These are phyloP conservation scores for Pichia sp. DNA, from an alignment of 1,139 yeast species.

Conservation along the genomic window DNA sequence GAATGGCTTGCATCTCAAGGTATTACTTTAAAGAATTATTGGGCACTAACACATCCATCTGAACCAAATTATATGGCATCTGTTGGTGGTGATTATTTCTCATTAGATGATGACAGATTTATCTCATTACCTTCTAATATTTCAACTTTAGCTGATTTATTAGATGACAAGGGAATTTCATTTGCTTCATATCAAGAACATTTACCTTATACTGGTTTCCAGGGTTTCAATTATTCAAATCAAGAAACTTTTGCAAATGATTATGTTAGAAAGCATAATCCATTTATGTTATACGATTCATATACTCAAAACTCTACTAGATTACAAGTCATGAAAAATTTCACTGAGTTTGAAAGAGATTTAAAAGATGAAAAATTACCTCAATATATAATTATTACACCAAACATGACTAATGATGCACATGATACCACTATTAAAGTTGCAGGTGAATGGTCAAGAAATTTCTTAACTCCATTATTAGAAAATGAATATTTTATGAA, in stretches of 20 bases:
- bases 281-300: slow-evolving; percentile 36
- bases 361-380: slow-evolving; percentile 35
- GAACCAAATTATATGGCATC: slow-evolving; percentile 46
- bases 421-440: slow-evolving; percentile 39
- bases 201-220: slow-evolving; percentile 42
- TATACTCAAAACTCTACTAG: slow-evolving; percentile 31
- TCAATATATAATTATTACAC: slow-evolving; percentile 44
- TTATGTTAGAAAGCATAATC: slow-evolving; percentile 46
- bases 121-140: slow-evolving; percentile 37
- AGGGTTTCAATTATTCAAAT: slow-evolving; percentile 39
- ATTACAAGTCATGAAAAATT: slow-evolving; percentile 38
- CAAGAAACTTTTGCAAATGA: slow-evolving; percentile 37
- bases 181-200: slow-evolving; percentile 48
- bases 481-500: slow-evolving; percentile 39
- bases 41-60: slow-evolving; percentile 44
- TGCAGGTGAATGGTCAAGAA: slow-evolving; percentile 39
- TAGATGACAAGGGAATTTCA: slow-evolving; percentile 37
- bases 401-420: slow-evolving; percentile 46
- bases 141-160: slow-evolving; percentile 40
- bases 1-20: slow-evolving; percentile 37
- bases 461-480: slow-evolving; percentile 37
- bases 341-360: slow-evolving; percentile 37
- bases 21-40: slow-evolving; percentile 40
- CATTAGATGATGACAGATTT: slow-evolving; percentile 38
- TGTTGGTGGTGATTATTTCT: slow-evolving; percentile 44